Evolutionary conservation across 495 filamentous ascomycete genomes (phyloP), one percentile per base, ranked within the genome.

Genomic region (Hypoxylon perforatum): DNA sequence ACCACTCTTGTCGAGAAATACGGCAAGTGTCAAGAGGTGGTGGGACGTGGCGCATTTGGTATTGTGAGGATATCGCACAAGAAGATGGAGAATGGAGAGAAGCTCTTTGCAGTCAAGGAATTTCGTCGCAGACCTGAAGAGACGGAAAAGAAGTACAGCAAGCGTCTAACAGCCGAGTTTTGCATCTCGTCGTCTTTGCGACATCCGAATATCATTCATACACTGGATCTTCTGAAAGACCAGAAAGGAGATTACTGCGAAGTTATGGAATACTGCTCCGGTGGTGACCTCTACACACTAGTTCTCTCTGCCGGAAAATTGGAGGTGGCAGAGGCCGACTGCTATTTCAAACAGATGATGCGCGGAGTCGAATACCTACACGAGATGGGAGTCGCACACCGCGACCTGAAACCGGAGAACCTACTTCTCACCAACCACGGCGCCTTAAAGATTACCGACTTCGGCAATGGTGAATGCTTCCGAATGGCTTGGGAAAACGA

Each of bases 311-410:
- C 94, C 19, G 93, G 92, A 23, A 97, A 96, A 74, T 86, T 99
- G 47, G 95, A 98, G 70, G 94, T 96, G 57, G 76, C 84, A 39
- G 95, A 99, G 76, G 95, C 95, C 23, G 95, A 99, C 77, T 99
- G 95, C 80, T 96, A 93, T 76, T 99, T 99, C 85, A 97, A 98
- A 81, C 95, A 99, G 77, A 86, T 99, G 69, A 98, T 99, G 96
- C 93, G 96, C 49, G 95, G 96, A 28, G 96, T 99, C 42, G 94
- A 98, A 76, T 99, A 99, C 77, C 92, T 99, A 87, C 95, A 99
- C 77, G 95, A 98, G 72, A 99, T 99, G 95, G 95, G 95, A 19
- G 95, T 99, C 36, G 94, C 95, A 8, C 95, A 99, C 76, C 91
- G 95, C 65, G 95, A 99, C 72, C 79, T 99, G 28, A 99, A 99